phyloP scores from a whole-genome alignment of 2,329 filamentous ascomycete species.

The Cordyceps pruinosa region DNA sequence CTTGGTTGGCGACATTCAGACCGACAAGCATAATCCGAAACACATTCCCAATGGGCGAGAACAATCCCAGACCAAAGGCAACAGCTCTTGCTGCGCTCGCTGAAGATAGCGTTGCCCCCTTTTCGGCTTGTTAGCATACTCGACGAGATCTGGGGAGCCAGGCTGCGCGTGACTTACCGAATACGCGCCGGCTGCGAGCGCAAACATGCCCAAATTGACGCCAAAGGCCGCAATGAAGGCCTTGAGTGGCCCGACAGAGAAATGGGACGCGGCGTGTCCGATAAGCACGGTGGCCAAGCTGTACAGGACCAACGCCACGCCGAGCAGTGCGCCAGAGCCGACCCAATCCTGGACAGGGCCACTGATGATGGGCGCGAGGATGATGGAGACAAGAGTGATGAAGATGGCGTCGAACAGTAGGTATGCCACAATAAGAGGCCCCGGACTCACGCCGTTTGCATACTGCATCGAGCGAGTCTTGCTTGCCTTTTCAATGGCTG shows the following conservation, averaged over 20 bases:
- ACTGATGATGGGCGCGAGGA: constrained; percentile 38
- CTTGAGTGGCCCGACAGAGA: constrained; percentile 63
- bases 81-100: constrained; percentile 15
- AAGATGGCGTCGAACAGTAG: constrained; percentile 68
- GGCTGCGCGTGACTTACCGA: background rate
- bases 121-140: background rate
- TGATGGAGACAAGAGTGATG: constrained; percentile 53
- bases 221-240: constrained; percentile 61
- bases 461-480: constrained; percentile 77
- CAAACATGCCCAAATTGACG: constrained; percentile 55
- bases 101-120: background rate
- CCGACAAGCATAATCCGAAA: constrained; percentile 64
- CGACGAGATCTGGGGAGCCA: background rate
- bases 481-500: constrained; percentile 66
- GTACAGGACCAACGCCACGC: constrained; percentile 71
- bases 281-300: constrained; percentile 66
- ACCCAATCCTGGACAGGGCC: constrained; percentile 38
- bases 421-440: constrained; percentile 76
- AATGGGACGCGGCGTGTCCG: constrained; percentile 57
- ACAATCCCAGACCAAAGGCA: constrained; percentile 13
- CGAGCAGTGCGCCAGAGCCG: constrained; percentile 65
- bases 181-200: background rate
- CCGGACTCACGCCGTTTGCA: constrained; percentile 72
- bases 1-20: constrained; percentile 70
- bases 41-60: constrained; percentile 37